Percentiles rank a stretch among this genome's conserved stretches.
Evolutionary conservation across 2,329 filamentous ascomycete genomes (phyloP).

Genomic region (Epichloe sp.): DNA sequence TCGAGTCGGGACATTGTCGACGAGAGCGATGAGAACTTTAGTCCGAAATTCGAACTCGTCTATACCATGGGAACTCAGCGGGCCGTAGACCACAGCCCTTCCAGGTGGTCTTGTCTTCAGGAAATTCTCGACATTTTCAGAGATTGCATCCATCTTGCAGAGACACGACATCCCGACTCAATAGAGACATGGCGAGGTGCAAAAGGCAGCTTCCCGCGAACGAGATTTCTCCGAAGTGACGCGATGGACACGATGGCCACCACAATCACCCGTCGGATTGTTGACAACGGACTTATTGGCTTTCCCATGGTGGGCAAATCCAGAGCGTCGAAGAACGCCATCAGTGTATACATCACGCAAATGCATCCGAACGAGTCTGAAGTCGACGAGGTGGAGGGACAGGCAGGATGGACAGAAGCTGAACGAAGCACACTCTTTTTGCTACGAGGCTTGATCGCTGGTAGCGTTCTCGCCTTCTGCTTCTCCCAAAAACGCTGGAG

Average conservation of each 20-base stretch:
- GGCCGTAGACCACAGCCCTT: constrained; percentile 31
- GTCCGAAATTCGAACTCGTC: constrained; percentile 45
- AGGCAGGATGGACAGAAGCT: constrained; percentile 17
- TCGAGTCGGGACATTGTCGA: constrained; percentile 44
- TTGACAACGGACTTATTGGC: constrained; percentile 22
- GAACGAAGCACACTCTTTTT: constrained; percentile 26
- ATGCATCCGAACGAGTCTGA: constrained; percentile 14
- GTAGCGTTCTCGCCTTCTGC: constrained; percentile 36
- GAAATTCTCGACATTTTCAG: constrained; percentile 20
- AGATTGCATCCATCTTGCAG: constrained; percentile 21
- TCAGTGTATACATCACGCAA: constrained; percentile 32
- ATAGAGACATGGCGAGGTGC: constrained; percentile 26
- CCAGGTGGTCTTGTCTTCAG: constrained; percentile 3
- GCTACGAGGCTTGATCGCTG: constrained; percentile 39
- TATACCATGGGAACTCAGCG: constrained; percentile 46
- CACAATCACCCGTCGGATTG: constrained; percentile 13
- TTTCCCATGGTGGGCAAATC: constrained; percentile 29
- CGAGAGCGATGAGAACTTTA: constrained; percentile 53
- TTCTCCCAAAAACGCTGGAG: constrained; percentile 44
- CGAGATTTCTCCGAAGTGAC: constrained; percentile 11
- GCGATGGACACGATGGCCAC: background rate
- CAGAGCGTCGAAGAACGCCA: constrained; percentile 12
- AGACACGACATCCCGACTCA: constrained; percentile 16
- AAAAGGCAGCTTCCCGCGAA: constrained; percentile 14
- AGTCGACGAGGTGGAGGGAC: constrained; percentile 21